Evolutionary conservation across 768 basidiomycete species (phyloP).

Genomic region (Brasilioporus rufonigricans): DNA sequence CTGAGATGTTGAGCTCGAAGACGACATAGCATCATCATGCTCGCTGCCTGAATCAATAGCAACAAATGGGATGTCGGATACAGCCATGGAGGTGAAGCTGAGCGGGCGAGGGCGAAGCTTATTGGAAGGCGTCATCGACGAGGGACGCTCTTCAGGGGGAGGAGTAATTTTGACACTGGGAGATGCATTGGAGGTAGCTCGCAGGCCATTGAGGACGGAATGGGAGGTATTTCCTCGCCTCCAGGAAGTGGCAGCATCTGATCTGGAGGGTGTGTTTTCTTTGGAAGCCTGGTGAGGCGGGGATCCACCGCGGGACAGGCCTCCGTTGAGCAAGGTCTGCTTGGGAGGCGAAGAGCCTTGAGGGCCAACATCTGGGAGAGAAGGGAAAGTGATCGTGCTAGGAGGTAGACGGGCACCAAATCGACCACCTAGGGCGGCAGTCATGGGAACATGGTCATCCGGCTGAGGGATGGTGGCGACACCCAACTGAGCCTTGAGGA

Average conservation of each 20-base stretch:
- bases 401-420: constrained; percentile 60
- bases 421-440: constrained; percentile 72
- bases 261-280: constrained; percentile 62
- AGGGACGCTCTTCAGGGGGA: constrained; percentile 58
- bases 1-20: constrained; percentile 55
- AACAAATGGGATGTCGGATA: constrained; percentile 46
- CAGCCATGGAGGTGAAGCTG: constrained; percentile 52
- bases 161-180: constrained; percentile 74
- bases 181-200: constrained; percentile 49
- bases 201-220: constrained; percentile 67
- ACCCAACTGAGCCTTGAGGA: constrained; percentile 59
- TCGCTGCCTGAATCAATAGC: constrained; percentile 56
- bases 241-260: constrained; percentile 79
- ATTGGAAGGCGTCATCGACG: constrained; percentile 30
- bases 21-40: constrained; percentile 55
- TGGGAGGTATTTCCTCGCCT: constrained; percentile 69
- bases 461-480: constrained; percentile 27
- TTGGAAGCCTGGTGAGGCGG: constrained; percentile 38
- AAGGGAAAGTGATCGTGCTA: constrained; percentile 38
- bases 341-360: constrained; percentile 41
- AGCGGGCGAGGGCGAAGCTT: constrained; percentile 65
- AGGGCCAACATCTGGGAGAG: constrained; percentile 46
- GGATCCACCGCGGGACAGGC: constrained; percentile 61
- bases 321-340: constrained; percentile 69
- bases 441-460: constrained; percentile 75